Base-by-base conservation (phyloP, 164 flowering plant genomes). In the Paratinospora sagittata region DNA sequence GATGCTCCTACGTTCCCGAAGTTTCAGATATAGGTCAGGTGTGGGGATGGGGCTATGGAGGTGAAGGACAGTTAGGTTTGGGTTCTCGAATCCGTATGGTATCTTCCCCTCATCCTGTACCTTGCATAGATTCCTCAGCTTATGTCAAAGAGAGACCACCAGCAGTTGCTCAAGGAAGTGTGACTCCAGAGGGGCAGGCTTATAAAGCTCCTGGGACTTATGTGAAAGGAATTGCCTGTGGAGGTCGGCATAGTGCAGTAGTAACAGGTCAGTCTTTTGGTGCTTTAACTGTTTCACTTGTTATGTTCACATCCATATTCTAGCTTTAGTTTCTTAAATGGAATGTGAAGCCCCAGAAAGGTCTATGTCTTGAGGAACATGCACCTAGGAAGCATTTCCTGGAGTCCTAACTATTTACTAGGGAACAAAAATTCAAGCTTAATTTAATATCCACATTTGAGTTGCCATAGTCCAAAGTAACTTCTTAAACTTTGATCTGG, bases 41-140 rank as follows among this genome's bases (percentile, higher is more conserved):
- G 78, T 96, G 99, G 99, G 99, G 99, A 80, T 96, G 98, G 99
- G 99, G 98, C 69, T 96, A 96, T 83, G 99, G 99, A 74, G 99
- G 99, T 27, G 99, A 96, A 76, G 99, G 99, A 36, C 99, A 96
- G 81, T 88, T 96, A 68, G 99, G 99, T 58, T 78, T 91, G 82
- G 99, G 99, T 36, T 90, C 97, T 62, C 88, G 97, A 45, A 88
- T 91, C 69, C 90, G 92, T 3, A 85, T 89, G 95, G 99, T 93
- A 67, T 90, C 98, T 68, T 90, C 97, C 74, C 99, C 99, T 68
- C 99, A 91, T 80, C 97, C 82, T 39, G 75, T 96, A n/a, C 92
- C 96, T 62, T 96, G 98, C 75, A 73, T 91, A 8, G 93, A 90
- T 69, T 76, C 92, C 16, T 74, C 89, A 36, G 60, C 70, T 62